A percentile compares a stretch with the other conserved stretches of the same genome.
Conservation (phyloP, 495 filamentous ascomycete genomes). For the Podospora australis region DNA sequence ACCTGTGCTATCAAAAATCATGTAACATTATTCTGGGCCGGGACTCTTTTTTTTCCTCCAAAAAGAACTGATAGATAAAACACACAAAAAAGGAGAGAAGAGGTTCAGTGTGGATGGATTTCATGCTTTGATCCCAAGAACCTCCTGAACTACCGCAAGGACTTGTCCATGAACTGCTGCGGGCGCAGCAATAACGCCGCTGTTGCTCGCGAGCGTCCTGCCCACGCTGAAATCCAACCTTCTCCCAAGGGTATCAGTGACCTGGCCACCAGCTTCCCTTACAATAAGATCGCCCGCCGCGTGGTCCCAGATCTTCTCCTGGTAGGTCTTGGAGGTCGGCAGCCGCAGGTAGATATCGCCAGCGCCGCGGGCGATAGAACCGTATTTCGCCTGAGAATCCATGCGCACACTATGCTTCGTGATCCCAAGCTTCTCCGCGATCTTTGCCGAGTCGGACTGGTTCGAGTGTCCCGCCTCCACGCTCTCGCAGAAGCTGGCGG, state of each 20-base stretch:
- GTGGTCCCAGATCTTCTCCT: conserved; percentile 99
- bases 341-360: conserved; percentile 91
- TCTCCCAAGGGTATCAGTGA: conserved; percentile 78
- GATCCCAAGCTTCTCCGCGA: conserved; percentile 79
- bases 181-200: conserved; percentile 86
- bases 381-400: conserved; percentile 98
- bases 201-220: conserved; percentile 80
- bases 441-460: conserved; percentile 77
- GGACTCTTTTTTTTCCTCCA: not conserved
- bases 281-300: conserved; percentile 95
- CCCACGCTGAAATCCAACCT: conserved; percentile 79
- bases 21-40: not conserved
- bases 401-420: conserved; percentile 78
- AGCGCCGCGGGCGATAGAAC: conserved; percentile 86
- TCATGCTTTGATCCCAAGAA: conserved; percentile 43
- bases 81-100: not conserved
- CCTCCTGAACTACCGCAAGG: conserved; percentile 72
- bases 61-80: no score
- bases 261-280: conserved; percentile 84
- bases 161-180: conserved; percentile 67
- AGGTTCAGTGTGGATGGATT: not conserved
- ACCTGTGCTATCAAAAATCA: conserved; percentile 9
- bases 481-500: conserved; percentile 89
- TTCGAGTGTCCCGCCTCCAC: conserved; percentile 87
- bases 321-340: conserved; percentile 74